Base-by-base conservation (phyloP, 176 grass and related monocot species). In the Urochloa ruziziensis region DNA sequence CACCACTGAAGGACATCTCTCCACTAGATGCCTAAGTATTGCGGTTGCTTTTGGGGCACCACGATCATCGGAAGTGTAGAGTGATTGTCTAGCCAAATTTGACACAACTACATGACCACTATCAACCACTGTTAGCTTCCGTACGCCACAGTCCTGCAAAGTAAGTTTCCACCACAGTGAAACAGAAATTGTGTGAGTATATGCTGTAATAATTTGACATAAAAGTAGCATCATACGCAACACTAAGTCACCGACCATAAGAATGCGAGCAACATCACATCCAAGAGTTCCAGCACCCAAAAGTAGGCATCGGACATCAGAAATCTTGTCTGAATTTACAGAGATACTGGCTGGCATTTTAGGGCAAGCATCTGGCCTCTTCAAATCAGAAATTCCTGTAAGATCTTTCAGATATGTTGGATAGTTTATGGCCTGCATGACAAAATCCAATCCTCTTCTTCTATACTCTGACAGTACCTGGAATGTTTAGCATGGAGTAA, bases 281-380 rank as follows among this genome's bases (percentile, higher is more conserved):
- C 96, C 96, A 90, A 98, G 96, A 54, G 96, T 98, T 63, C 96
- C 96, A 80, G 89, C 96, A 75, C 96, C 96, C 79, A 98, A 73
- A 23, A 98, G 89, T 80, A 98, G 82, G 59, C 96, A 98, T 67
- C 82, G 75, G 17, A 88, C 75, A 86, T 88, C 77, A 75, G 86
- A 90, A 80, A 95, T 47, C 39, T 86, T 88, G 61, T 86, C 82
- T 68, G 87, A 78, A 86, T 90, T 87, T 52, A 88, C 86, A 75
- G 87, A 77, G 49, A 93, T 73, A 44, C 53, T 91, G 46, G 62
- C 3, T 0, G 42, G 62, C 37, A 93, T 48, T 77, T 81, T 76
- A 74, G 88, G 87, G 72, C 70, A 93, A 65, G 66, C 36, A 10
- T 85, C 85, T 11, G 60, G 78, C 17, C 62, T 88, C 64, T 84